Conservation (phyloP, 371 early-diverging fungal genomes). For the Syncephalis plumigaleata region DNA sequence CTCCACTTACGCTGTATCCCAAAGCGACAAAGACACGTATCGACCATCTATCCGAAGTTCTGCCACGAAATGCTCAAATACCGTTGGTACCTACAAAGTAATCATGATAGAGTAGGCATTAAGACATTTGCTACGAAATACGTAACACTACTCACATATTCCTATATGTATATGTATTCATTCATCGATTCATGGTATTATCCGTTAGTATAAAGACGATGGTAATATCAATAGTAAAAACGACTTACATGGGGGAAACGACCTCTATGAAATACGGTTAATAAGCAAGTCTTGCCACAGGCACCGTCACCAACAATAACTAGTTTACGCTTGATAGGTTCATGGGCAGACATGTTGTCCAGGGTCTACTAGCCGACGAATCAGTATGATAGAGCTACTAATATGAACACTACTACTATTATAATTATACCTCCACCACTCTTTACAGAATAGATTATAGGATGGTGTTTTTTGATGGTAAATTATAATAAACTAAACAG, state of each 20-base stretch:
- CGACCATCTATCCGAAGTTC: constrained; percentile 39
- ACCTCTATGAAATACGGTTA: constrained; percentile 33
- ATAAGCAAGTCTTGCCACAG: constrained; percentile 41
- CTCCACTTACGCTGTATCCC: constrained; percentile 49
- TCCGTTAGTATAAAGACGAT: neutral
- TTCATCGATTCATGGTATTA: neutral
- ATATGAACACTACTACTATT: too few relatives aligned
- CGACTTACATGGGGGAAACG: constrained; percentile 32
- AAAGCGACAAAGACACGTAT: constrained; percentile 35
- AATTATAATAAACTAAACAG: too few relatives aligned
- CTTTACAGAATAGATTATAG: too few relatives aligned
- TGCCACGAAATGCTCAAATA: constrained; percentile 46
- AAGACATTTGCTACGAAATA: too few relatives aligned
- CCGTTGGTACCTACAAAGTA: constrained; percentile 37
- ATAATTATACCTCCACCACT: too few relatives aligned
- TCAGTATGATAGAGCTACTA: too few relatives aligned
- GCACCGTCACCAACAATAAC: constrained; percentile 52
- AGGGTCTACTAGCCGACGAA: too few relatives aligned
- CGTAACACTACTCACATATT: constrained; percentile 2
- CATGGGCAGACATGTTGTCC: too few relatives aligned
- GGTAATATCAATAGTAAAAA: neutral
- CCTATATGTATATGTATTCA: neutral
- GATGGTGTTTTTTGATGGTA: too few relatives aligned
- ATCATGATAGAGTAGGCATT: neutral
- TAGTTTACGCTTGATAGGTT: constrained; percentile 23